phyloP scores from a whole-genome alignment of 2,329 filamentous ascomycete species.

The Septoria petroselini region DNA sequence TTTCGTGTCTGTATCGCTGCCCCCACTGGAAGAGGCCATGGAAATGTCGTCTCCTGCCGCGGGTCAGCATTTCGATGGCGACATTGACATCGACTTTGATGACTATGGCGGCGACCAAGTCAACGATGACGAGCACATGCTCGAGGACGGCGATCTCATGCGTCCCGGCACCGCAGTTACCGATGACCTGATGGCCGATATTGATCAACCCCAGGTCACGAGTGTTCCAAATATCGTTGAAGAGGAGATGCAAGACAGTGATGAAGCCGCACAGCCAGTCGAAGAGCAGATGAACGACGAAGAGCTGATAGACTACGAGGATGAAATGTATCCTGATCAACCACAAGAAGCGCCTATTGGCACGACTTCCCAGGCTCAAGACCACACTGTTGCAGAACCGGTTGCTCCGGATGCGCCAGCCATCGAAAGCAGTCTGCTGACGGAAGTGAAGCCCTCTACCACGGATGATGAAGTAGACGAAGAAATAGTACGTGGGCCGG shows the following conservation, averaged over 20 bases:
- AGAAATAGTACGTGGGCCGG: constrained; percentile 22
- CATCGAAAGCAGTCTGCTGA: constrained; percentile 10
- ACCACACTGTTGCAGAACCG: background rate
- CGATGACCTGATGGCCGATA: constrained; percentile 38
- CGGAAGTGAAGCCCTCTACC: constrained; percentile 3
- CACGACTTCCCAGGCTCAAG: constrained; percentile 8
- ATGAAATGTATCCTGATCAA: constrained; percentile 27
- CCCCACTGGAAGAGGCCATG: constrained; percentile 51
- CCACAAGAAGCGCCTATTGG: constrained; percentile 7
- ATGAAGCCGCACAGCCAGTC: constrained; percentile 10
- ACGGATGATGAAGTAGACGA: constrained; percentile 21
- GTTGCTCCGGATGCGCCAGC: background rate
- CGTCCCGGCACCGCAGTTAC: constrained; percentile 39
- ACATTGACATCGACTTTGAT: constrained; percentile 61
- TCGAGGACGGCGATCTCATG: constrained; percentile 51
- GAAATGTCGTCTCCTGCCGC: constrained; percentile 53
- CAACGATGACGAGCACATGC: constrained; percentile 55
- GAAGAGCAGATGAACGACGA: constrained; percentile 31
- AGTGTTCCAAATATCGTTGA: constrained; percentile 28
- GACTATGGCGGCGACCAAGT: constrained; percentile 33
- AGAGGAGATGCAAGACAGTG: constrained; percentile 36
- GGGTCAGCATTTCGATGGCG: constrained; percentile 45
- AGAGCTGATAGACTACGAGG: constrained; percentile 40
- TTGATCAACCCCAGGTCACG: constrained; percentile 31
- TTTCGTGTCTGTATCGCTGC: constrained; percentile 29